Base-by-base conservation (phyloP, 257 asterid genomes). In the Lithospermum erythrorhizon region DNA sequence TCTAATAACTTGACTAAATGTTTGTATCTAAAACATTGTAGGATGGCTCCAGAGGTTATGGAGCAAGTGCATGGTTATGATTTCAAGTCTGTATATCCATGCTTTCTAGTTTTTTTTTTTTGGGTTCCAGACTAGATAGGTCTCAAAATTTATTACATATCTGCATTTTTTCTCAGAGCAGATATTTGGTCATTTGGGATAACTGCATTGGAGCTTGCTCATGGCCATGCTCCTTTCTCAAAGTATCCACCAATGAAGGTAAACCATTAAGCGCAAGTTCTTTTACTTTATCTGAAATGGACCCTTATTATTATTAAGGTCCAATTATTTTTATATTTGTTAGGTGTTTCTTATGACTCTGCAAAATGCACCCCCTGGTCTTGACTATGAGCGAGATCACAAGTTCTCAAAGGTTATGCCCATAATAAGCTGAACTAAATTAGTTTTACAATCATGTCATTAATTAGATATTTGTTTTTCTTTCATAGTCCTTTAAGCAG, bases 1-100 rank as follows among this genome's bases (percentile, higher is more conserved):
- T 41, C 32, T 32, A 41, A 4, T 21, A 21, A 55, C 59, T n/a
- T 55, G 17, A 58, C 61, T 51, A 23, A 47, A 51, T 41, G 16
- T 41, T 45, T 53, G 60, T 64, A 35, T 70, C 64, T 73, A 3
- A 16, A 75, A 48, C 63, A 72, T 71, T 79, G 53, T 76, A 93
- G 99, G 99, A 93, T 93, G 99, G 97, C 99, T 29, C 99, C 99
- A 0, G 99, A 93, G 82, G 97, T 93, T 59, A 89, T 93, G 99
- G 97, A 89, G 83, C 97, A 84, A 64, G 53, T 84, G 72, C 93
- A 85, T 73, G 99, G 99, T 68, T 93, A 93, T 73, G 97, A 93
- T 65, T 89, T 87, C 88, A 93, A 89, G 99, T 93, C 53, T 68
- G 96, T 75, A 48, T 49, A 72, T 70, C 30, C 61, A 29, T 70